Evolutionary conservation across 1,284 basidiomycete genomes (phyloP), one percentile per base, ranked within the genome.

Genomic region (Lentinula novae-zelandiae): DNA sequence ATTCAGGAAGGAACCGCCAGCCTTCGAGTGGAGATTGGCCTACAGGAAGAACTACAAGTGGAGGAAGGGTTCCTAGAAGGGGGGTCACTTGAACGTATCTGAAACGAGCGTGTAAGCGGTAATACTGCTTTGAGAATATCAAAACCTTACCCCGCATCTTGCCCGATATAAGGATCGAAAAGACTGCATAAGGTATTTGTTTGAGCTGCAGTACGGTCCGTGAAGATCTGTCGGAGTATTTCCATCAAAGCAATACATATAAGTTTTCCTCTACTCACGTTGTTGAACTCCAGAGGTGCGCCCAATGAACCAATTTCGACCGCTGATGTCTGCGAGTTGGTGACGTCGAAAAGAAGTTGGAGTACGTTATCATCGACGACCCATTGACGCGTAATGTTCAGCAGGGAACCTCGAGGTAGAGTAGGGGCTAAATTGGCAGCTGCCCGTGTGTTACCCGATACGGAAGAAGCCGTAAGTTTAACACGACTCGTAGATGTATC

Each of bases 301-400:
- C 83, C 83, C 39, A 84, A 71, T 4, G 82, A 74, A 0, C 83
- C 83, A 55, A 85, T 82, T 67, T 85, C 82, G 5, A 84, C 78
- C 0, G 81, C 72, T 9, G 69, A 64, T 0, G 67, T 75, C 64
- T 81, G 80, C 0, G 75, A 71, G 65, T 85, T 85, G 39, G 72
- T 75, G 44, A 84, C 76, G 60, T 82, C 78, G 65, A 85, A 84
- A 2, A 81, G 72, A 3, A 85, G 70, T 65, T 82, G 71, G 0
- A 85, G 71, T 9, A 76, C 71, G 9, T 73, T 73, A 51, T 73
- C 72, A n/a, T 74, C 66, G 13, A 79, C 66, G 0, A 79, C 75
- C 83, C 83, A 85, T 63, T 79, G 76, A 33, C 83, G 78, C 3
- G 79, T 83, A 53, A 85, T 77, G 62, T 76, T 80, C 31, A 85